phyloP scores from a whole-genome alignment of 2,329 filamentous ascomycete species.

The Penicillium sclerotigenum region DNA sequence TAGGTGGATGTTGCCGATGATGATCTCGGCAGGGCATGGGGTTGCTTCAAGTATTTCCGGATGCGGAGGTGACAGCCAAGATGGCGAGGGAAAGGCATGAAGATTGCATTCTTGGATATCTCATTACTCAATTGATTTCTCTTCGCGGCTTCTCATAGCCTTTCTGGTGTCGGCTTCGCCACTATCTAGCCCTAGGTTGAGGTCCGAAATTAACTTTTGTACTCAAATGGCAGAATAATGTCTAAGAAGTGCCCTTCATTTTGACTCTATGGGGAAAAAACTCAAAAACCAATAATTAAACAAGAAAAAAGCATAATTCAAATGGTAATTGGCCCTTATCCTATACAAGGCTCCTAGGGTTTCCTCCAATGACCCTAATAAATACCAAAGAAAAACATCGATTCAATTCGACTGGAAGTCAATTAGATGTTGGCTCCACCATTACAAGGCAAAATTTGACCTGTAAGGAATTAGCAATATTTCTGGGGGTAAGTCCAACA shows the following conservation, averaged over 20 bases:
- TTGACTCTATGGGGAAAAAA: neutral
- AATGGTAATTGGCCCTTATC: neutral
- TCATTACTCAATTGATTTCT: neutral
- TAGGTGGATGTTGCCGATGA: neutral
- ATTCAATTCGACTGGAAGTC: neutral
- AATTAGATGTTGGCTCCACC: conserved; percentile 27
- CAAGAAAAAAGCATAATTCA: neutral
- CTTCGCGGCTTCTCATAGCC: neutral
- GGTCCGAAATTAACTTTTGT: neutral
- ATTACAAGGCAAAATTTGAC: conserved; percentile 25
- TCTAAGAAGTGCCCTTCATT: neutral
- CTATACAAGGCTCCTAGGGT: neutral
- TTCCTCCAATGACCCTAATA: neutral
- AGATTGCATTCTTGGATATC: neutral
- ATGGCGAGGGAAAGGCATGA: neutral
- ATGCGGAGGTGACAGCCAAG: neutral
- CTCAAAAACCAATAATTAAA: neutral
- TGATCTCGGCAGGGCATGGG: neutral
- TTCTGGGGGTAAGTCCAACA: neutral
- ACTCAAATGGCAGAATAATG: neutral
- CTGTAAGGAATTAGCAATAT: conserved; percentile 9
- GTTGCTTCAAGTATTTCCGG: neutral
- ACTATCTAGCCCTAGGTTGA: neutral
- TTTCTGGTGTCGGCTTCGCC: neutral
- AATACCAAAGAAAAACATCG: neutral